Percentiles rank a stretch among this genome's conserved stretches.
Evolutionary conservation across 129 eudicot species (phyloP).

Genomic region (Escallonia herrerae): DNA sequence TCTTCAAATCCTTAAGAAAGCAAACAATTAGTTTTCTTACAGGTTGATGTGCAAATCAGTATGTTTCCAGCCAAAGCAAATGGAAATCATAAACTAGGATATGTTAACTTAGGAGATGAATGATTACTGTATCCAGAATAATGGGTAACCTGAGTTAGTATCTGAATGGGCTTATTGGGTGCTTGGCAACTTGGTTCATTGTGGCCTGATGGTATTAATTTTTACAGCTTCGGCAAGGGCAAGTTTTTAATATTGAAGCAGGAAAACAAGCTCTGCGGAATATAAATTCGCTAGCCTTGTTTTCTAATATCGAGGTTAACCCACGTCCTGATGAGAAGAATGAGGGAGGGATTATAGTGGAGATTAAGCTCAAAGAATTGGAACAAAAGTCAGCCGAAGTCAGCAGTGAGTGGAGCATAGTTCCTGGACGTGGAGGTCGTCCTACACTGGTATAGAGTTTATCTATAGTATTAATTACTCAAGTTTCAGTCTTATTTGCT

Average conservation of each 20-base stretch:
- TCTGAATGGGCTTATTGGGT: background rate
- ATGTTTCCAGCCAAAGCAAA: too few relatives aligned
- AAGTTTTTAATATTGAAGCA: conserved; percentile 87
- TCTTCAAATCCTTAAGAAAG: too few relatives aligned
- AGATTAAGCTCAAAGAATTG: conserved; percentile 82
- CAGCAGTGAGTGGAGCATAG: conserved; percentile 93
- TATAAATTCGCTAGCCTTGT: conserved; percentile 75
- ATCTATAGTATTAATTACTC: background rate
- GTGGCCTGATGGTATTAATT: background rate
- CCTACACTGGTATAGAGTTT: conserved; percentile 67
- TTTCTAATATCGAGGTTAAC: conserved; percentile 93
- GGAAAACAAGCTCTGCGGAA: conserved; percentile 92
- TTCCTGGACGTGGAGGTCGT: conserved; percentile 91
- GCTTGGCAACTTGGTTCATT: background rate
- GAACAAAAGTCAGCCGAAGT: conserved; percentile 97
- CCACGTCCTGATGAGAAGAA: conserved; percentile 94
- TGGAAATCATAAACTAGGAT: too few relatives aligned
- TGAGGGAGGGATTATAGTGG: conserved; percentile 92
- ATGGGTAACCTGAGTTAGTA: background rate
- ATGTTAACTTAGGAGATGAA: too few relatives aligned
- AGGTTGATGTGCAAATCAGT: too few relatives aligned
- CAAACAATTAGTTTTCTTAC: too few relatives aligned
- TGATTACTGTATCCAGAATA: too few relatives aligned
- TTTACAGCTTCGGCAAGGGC: conserved; percentile 76
- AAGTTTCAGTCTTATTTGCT: too few relatives aligned